Evolutionary conservation across 257 asterid genomes (phyloP).

Genomic region (Solanum etuberosum): DNA sequence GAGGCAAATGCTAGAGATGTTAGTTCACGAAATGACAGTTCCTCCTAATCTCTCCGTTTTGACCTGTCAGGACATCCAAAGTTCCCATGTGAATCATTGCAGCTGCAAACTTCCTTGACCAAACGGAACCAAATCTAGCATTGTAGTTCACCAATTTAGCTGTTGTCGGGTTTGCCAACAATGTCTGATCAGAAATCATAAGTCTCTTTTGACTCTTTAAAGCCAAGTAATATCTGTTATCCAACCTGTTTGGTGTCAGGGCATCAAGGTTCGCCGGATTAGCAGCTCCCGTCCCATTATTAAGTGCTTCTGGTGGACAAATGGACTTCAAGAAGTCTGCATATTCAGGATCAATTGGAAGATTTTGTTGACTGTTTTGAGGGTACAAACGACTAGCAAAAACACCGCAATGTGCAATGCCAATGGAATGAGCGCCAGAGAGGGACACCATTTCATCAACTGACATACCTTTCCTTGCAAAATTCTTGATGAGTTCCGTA

Average conservation of each 20-base stretch:
- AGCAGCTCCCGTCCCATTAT: not conserved
- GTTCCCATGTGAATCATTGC: constrained; percentile 1
- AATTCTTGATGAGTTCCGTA: not conserved
- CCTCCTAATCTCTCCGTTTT: not conserved
- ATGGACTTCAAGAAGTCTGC: not conserved
- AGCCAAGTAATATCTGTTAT: not conserved
- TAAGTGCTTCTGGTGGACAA: not conserved
- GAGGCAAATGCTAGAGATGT: not conserved
- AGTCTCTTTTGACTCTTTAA: constrained; percentile 5
- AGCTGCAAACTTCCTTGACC: not conserved
- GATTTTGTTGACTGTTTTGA: not conserved
- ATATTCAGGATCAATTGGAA: not conserved
- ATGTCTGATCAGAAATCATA: not conserved
- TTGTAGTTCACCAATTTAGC: not conserved
- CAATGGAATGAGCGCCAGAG: constrained; percentile 12
- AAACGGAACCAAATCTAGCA: not conserved
- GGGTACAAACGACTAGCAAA: constrained; percentile 2
- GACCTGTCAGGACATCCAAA: not conserved
- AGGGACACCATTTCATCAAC: constrained; percentile 10
- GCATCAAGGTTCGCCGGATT: constrained; percentile 3
- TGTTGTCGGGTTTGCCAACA: not conserved
- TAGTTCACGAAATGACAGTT: not conserved
- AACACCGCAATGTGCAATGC: constrained; percentile 2
- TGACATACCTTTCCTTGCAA: constrained; percentile 1
- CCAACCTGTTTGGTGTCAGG: not conserved